These are phyloP conservation scores for Cubamyces lactineus DNA, from an alignment of 768 basidiomycete species.

Conservation along the genomic window DNA sequence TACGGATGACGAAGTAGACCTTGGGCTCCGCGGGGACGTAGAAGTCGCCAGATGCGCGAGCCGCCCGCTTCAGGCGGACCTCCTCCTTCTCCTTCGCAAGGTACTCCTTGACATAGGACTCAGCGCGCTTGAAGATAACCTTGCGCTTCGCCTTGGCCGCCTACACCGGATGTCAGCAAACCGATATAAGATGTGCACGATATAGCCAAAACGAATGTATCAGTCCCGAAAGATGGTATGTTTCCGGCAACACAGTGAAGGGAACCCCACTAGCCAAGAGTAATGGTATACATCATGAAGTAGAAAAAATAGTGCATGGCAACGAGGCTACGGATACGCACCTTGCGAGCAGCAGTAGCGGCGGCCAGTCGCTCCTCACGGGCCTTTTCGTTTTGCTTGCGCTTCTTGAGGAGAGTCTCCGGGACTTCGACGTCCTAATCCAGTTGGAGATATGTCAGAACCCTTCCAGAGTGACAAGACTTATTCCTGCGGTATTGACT, in stretches of 20 bases:
- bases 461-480: background rate
- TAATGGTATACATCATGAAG: slow-evolving; percentile 82
- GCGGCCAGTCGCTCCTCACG: slow-evolving; percentile 90
- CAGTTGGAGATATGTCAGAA: slow-evolving; percentile 10
- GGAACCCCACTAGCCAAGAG: slow-evolving; percentile 71
- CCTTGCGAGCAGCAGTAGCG: slow-evolving; percentile 86
- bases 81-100: slow-evolving; percentile 91
- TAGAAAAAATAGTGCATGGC: slow-evolving; percentile 21
- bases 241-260: slow-evolving; percentile 76
- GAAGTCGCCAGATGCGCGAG: slow-evolving; percentile 91
- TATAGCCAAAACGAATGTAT: slow-evolving; percentile 19
- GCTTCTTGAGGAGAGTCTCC: slow-evolving; percentile 99
- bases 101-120: slow-evolving; percentile 98
- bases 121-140: slow-evolving; percentile 99
- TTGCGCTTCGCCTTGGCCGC: slow-evolving; percentile 90
- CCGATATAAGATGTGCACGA: background rate
- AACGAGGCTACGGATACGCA: slow-evolving; percentile 42
- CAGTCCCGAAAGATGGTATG: slow-evolving; percentile 98
- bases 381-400: slow-evolving; percentile 96
- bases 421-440: slow-evolving; percentile 90
- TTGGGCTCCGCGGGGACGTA: slow-evolving; percentile 97
- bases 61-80: slow-evolving; percentile 91
- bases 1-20: slow-evolving; percentile 96
- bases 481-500: slow-evolving; percentile 27
- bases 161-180: slow-evolving; percentile 45